Percentiles rank a stretch among this genome's conserved stretches.
Evolutionary conservation across 768 basidiomycete species (phyloP).

Genomic region (Tylopilus sp.): DNA sequence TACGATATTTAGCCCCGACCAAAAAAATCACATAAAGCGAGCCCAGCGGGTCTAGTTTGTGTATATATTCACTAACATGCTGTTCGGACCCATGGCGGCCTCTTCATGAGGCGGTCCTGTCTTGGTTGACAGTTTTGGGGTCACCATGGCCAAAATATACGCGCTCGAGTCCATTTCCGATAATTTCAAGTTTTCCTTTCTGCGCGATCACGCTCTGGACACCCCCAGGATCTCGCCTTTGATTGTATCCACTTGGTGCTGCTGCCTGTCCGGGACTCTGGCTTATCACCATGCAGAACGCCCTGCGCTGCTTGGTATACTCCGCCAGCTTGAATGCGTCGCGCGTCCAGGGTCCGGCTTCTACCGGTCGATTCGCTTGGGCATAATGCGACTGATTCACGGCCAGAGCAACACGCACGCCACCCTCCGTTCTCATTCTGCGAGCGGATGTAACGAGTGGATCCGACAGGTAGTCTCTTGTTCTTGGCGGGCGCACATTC

Average conservation of each 20-base stretch:
- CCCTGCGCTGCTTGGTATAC: background rate
- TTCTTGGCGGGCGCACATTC: background rate
- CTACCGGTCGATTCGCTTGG: slow-evolving; percentile 12
- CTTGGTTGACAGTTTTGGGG: slow-evolving; percentile 33
- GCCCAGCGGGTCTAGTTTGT: background rate
- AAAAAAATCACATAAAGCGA: slow-evolving; percentile 28
- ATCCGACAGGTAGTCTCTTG: slow-evolving; percentile 3
- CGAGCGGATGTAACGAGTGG: slow-evolving; percentile 12
- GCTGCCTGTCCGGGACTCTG: background rate
- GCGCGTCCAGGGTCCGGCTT: slow-evolving; percentile 17
- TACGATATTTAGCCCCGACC: slow-evolving; percentile 10
- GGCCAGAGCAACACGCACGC: slow-evolving; percentile 19
- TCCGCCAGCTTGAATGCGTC: slow-evolving; percentile 1
- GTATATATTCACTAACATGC: slow-evolving; percentile 15
- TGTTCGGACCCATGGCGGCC: background rate
- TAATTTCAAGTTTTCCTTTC: background rate
- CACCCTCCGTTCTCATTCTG: slow-evolving; percentile 8
- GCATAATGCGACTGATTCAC: slow-evolving; percentile 9
- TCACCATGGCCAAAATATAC: slow-evolving; percentile 3
- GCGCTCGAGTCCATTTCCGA: slow-evolving; percentile 6
- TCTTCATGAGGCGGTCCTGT: slow-evolving; percentile 21
- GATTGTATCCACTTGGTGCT: background rate
- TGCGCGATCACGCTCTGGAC: slow-evolving; percentile 8
- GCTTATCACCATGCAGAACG: slow-evolving; percentile 11
- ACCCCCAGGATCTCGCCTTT: background rate